Percentiles rank a stretch among this genome's conserved stretches.
Evolutionary conservation across 495 filamentous ascomycete species (phyloP).

Genomic region (Talaromyces nanjingensis): DNA sequence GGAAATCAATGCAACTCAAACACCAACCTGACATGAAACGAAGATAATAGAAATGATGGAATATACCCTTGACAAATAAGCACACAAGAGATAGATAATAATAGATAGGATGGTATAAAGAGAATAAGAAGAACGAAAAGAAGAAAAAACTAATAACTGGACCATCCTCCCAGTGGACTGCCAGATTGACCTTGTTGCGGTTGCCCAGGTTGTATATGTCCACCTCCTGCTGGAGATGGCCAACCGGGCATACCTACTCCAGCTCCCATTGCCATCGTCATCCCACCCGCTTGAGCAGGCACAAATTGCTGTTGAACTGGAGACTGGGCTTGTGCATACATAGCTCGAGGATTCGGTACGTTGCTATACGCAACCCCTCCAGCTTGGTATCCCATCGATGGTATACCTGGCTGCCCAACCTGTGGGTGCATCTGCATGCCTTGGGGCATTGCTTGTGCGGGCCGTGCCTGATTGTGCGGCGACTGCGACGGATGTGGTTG

Average conservation of each 20-base stretch:
- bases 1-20: conserved; percentile 5
- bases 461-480: conserved; percentile 39
- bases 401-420: conserved; percentile 52
- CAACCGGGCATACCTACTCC: conserved; percentile 34
- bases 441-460: conserved; percentile 33
- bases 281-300: conserved; percentile 32
- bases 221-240: conserved; percentile 27
- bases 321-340: conserved; percentile 36
- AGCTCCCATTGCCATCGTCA: conserved; percentile 35
- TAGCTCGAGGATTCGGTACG: conserved; percentile 28
- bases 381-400: conserved; percentile 33
- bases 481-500: conserved; percentile 35
- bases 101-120: conserved; percentile 12
- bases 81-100: conserved; percentile 12
- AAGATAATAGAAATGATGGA: conserved; percentile 3
- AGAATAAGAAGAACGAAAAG: conserved; percentile 15
- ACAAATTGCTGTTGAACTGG: conserved; percentile 32
- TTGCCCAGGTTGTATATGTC: conserved; percentile 37
- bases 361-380: conserved; percentile 29
- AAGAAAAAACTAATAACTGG: conserved; percentile 30
- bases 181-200: conserved; percentile 38
- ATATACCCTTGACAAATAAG: conserved; percentile 9
- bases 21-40: conserved; percentile 7
- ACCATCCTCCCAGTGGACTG: conserved; percentile 38
- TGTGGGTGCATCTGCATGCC: conserved; percentile 44